A percentile compares a stretch with the other conserved stretches of the same genome.
Evolutionary conservation across 2,329 filamentous ascomycete species (phyloP).

Genomic region (Aspergillus spinulosporus): DNA sequence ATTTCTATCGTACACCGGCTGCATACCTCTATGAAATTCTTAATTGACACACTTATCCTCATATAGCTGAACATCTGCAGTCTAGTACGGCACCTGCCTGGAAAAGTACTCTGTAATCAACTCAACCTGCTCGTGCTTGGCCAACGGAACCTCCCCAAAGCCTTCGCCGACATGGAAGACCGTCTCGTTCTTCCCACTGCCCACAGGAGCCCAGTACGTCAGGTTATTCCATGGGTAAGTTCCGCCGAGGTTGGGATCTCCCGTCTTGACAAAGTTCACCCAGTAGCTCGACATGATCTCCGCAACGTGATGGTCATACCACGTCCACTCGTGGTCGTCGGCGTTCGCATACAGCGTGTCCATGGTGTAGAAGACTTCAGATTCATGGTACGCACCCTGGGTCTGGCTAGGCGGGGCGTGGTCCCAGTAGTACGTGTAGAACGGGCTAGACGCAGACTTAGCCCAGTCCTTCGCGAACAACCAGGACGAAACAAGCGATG

Average conservation of each 20-base stretch:
- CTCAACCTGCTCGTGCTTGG: neutral
- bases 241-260: conserved; percentile 27
- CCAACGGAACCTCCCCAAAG: neutral
- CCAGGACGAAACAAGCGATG: conserved; percentile 30
- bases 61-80: neutral
- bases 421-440: conserved; percentile 42
- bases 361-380: conserved; percentile 43
- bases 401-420: conserved; percentile 40
- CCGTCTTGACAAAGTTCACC: conserved; percentile 39
- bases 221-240: conserved; percentile 19
- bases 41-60: no score
- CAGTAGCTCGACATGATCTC: conserved; percentile 36
- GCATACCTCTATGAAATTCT: no score
- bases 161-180: conserved; percentile 3
- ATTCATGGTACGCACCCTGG: conserved; percentile 40
- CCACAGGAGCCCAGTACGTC: conserved; percentile 20
- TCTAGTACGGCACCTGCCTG: neutral
- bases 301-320: conserved; percentile 16
- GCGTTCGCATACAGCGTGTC: conserved; percentile 39
- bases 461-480: conserved; percentile 31
- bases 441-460: conserved; percentile 26
- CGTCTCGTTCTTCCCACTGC: neutral
- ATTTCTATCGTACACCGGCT: no score
- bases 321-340: conserved; percentile 14
- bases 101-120: conserved; percentile 1